Base-by-base conservation (phyloP, 805 yeast genomes). In the Ogataea henricii region DNA sequence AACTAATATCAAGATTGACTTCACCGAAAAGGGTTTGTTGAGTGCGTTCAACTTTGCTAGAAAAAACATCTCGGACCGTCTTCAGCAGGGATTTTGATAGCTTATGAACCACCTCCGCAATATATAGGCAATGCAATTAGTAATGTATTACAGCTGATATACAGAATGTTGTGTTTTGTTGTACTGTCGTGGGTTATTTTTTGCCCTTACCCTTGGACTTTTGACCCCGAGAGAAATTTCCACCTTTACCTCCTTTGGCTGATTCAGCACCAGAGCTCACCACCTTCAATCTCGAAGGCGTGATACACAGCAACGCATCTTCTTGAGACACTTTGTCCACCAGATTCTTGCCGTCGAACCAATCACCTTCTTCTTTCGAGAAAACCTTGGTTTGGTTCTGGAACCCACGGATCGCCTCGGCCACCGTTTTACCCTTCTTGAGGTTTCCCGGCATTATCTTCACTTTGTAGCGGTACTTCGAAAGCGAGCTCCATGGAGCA, bases 401-500 rank as follows among this genome's bases (percentile, higher is more conserved):
- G 60, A 91, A 81, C 56, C 76, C 77, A 46, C 79, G 74, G 50
- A 89, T 58, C 1, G 84, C 74, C 50, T 90, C 97, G 47, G 76
- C 75, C 29, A 89, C 72, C 1, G 94, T 83, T 62, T 94, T 94
- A 2, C 97, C 96, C 63, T 92, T 91, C 64, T 94, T 94, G 22
- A 83, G 82, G 23, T 77, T 72, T 2, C 88, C 88, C 0, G 96
- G 91, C 55, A 83, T 87, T 25, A 92, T 68, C 64, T 92, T 92
- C 29, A 88, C 84, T 63, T 89, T 89, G 68, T 87, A 90, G 59
- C 87, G 83, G 65, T 76, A 80, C 62, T 86, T 86, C 49, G 72
- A 76, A 53, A 94, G 65, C 0, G 97, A 77, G 10, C 79, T 67
- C 96, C 97, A 94, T 2, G 99, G 99, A 0, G 94, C 97, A 74